These are phyloP conservation scores for Falciphora oryzae DNA, from an alignment of 2,329 filamentous ascomycete species.

Conservation along the genomic window DNA sequence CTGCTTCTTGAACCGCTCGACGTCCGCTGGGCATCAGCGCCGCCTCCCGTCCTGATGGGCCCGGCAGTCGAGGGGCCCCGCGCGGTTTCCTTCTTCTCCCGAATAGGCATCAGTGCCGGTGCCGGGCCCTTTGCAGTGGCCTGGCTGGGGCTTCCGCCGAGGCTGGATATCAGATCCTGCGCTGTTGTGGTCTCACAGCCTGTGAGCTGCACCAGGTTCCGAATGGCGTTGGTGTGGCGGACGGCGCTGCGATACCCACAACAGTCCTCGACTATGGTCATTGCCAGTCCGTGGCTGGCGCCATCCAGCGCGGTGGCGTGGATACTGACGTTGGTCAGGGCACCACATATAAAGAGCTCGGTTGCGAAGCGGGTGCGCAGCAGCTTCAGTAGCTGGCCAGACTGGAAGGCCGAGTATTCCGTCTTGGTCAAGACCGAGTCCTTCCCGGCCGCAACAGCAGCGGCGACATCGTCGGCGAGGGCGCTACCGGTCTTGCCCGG, in stretches of 20 bases:
- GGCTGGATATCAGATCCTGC: conserved; percentile 46
- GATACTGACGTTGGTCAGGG: conserved; percentile 79
- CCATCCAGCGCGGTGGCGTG: conserved; percentile 91
- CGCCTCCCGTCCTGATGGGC: not conserved
- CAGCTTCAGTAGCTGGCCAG: conserved; percentile 65
- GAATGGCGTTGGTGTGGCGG: conserved; percentile 66
- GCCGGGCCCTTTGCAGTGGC: conserved; percentile 11
- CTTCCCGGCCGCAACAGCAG: conserved; percentile 34
- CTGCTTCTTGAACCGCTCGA: not conserved
- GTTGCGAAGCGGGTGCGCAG: conserved; percentile 83
- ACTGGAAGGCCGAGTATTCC: conserved; percentile 82
- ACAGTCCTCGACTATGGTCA: conserved; percentile 84
- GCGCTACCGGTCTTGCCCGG: conserved; percentile 39
- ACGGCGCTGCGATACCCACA: conserved; percentile 69
- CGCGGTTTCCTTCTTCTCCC: not conserved
- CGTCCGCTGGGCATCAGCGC: too few species aligned
- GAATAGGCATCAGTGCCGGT: not conserved
- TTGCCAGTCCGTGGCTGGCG: conserved; percentile 77
- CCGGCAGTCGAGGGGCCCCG: not conserved
- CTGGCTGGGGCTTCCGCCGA: conserved; percentile 13
- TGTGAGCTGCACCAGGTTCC: conserved; percentile 66
- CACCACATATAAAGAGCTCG: conserved; percentile 83
- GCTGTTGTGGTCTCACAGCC: conserved; percentile 62
- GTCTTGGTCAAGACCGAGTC: conserved; percentile 60
- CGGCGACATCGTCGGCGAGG: conserved; percentile 36